Conservation (phyloP, 345 rosid genomes). For the Punica granatum region DNA sequence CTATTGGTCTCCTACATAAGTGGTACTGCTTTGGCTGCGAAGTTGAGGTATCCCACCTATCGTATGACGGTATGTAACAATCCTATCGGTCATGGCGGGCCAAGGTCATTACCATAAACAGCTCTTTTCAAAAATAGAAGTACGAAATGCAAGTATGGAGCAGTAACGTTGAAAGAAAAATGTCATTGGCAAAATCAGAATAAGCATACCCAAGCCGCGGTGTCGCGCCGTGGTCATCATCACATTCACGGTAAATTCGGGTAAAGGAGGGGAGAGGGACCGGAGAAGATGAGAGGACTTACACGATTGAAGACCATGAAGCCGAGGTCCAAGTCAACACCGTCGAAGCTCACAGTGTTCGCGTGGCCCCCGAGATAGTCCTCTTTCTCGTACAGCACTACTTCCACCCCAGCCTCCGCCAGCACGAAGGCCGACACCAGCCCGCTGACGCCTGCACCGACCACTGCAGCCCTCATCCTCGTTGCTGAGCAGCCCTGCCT, state of each 20-base stretch:
- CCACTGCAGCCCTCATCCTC: constrained; percentile 30
- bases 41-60: too few species aligned
- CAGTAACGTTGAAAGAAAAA: too few species aligned
- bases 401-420: constrained; percentile 26
- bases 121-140: neutral
- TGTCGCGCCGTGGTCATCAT: too few species aligned
- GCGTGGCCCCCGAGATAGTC: constrained; percentile 38
- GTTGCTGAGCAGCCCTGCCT: neutral
- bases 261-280: neutral
- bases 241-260: neutral
- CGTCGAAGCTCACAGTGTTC: constrained; percentile 23
- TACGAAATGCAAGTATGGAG: neutral
- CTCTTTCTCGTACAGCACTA: constrained; percentile 38
- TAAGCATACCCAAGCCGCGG: too few species aligned
- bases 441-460: constrained; percentile 40
- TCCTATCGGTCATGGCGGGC: too few species aligned
- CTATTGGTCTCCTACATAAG: too few species aligned
- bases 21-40: too few species aligned
- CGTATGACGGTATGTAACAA: too few species aligned
- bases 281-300: constrained; percentile 1
- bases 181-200: too few species aligned
- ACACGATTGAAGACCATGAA: constrained; percentile 49
- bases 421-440: constrained; percentile 29
- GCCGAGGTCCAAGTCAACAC: constrained; percentile 39
- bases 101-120: neutral